phyloP scores from a whole-genome alignment of 192 early-diverging fungal genomes.

The Powellomyces hirtus region DNA sequence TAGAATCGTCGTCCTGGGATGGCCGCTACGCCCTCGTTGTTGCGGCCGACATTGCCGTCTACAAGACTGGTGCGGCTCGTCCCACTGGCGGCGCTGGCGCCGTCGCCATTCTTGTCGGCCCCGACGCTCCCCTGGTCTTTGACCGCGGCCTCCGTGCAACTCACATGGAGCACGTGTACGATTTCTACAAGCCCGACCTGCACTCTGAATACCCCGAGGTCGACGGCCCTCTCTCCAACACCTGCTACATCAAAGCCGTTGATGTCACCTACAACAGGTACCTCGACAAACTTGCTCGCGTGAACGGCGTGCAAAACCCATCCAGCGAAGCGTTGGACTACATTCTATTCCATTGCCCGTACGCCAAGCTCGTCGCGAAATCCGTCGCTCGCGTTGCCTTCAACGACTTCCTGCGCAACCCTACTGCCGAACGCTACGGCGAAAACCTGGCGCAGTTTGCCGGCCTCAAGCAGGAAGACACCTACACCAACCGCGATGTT shows the following conservation, averaged over 20 bases:
- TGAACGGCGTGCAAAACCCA: conserved; percentile 35
- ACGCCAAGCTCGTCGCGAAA: conserved; percentile 97
- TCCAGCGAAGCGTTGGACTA: conserved; percentile 68
- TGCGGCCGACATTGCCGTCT: conserved; percentile 96
- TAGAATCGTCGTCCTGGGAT: conserved; percentile 92
- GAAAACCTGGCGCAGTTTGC: conserved; percentile 46
- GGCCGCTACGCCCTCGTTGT: conserved; percentile 70
- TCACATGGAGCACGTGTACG: conserved; percentile 96
- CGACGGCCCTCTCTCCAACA: conserved; percentile 91
- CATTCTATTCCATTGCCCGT: conserved; percentile 93
- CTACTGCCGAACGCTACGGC: conserved; percentile 36
- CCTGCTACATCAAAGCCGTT: conserved; percentile 87
- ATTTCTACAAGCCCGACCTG: conserved; percentile 99
- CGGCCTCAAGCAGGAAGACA: conserved; percentile 62
- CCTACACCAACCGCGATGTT: conserved; percentile 81
- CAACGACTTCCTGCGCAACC: conserved; percentile 85
- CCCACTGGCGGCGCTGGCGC: conserved; percentile 93
- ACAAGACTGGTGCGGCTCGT: conserved; percentile 85
- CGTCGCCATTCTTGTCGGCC: conserved; percentile 88
- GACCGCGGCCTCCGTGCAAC: conserved; percentile 85
- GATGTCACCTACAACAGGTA: conserved; percentile 87
- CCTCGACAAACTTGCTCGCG: conserved; percentile 61
- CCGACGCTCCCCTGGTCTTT: conserved; percentile 90
- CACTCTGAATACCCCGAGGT: conserved; percentile 96
- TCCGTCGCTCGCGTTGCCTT: conserved; percentile 85